A percentile compares a stretch with the other conserved stretches of the same genome.
phyloP scores from a whole-genome alignment of 768 basidiomycete genomes.

The Boletus insuetus region DNA sequence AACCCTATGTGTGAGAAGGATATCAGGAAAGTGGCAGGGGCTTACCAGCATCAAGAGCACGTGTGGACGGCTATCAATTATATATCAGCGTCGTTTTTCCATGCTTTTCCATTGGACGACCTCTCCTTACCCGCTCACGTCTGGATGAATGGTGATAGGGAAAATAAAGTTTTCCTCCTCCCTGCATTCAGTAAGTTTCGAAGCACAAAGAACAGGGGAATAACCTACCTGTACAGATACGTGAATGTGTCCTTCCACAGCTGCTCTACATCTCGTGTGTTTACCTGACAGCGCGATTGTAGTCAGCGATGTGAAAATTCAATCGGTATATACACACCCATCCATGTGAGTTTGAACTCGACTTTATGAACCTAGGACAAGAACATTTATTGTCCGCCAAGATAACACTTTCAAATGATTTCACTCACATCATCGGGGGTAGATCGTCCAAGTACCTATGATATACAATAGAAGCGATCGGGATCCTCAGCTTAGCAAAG shows the following conservation, averaged over 20 bases:
- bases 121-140: constrained; percentile 59
- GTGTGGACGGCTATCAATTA: constrained; percentile 51
- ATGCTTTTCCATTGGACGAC: neutral
- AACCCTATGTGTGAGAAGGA: neutral
- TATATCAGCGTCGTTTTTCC: constrained; percentile 1
- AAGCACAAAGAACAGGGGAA: neutral
- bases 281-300: constrained; percentile 43
- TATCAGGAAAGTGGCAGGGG: neutral
- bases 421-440: constrained; percentile 64
- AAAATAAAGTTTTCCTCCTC: constrained; percentile 68
- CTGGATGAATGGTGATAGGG: constrained; percentile 77
- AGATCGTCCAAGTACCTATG: constrained; percentile 67
- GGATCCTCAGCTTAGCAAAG: neutral
- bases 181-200: constrained; percentile 23
- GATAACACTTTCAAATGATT: neutral
- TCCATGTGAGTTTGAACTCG: constrained; percentile 65
- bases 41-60: constrained; percentile 70
- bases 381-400: neutral
- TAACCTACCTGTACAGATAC: constrained; percentile 55
- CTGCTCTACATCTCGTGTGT: constrained; percentile 60
- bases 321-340: constrained; percentile 42
- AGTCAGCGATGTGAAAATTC: neutral
- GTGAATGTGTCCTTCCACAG: constrained; percentile 76
- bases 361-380: constrained; percentile 61
- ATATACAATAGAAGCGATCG: neutral